Percentiles rank a stretch among this genome's conserved stretches.
These are phyloP conservation scores for Boletales sp. DNA, from an alignment of 768 basidiomycete genomes.

Conservation along the genomic window DNA sequence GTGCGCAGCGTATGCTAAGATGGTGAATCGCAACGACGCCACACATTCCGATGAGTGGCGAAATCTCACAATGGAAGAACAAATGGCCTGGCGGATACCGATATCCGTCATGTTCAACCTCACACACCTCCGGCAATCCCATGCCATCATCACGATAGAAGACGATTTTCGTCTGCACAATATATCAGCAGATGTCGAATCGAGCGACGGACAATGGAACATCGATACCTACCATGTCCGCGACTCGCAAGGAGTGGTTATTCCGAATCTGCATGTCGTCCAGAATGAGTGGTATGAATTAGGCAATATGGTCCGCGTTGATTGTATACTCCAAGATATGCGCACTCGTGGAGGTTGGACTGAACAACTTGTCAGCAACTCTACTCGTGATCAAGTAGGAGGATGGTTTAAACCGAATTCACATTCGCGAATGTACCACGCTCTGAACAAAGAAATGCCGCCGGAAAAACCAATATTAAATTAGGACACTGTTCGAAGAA, in stretches of 20 bases:
- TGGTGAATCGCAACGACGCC: constrained; percentile 46
- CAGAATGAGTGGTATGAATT: constrained; percentile 40
- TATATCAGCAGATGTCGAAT: constrained; percentile 31
- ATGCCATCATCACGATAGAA: constrained; percentile 37
- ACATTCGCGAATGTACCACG: constrained; percentile 14
- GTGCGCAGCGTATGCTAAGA: constrained; percentile 38
- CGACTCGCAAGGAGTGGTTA: constrained; percentile 9
- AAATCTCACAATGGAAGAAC: constrained; percentile 32
- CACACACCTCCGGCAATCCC: constrained; percentile 33
- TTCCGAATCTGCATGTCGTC: constrained; percentile 31
- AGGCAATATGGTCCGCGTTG: constrained; percentile 32
- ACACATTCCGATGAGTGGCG: constrained; percentile 39
- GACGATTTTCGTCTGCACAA: constrained; percentile 43
- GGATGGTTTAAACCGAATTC: constrained; percentile 14
- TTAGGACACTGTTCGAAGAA: constrained; percentile 22
- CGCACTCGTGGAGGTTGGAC: constrained; percentile 31
- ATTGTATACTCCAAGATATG: constrained; percentile 31
- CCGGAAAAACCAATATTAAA: constrained; percentile 8
- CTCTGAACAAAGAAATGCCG: constrained; percentile 12
- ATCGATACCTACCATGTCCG: constrained; percentile 31
- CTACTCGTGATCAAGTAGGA: constrained; percentile 16
- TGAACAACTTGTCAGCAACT: constrained; percentile 3
- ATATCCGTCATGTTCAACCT: constrained; percentile 42
- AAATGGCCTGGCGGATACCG: constrained; percentile 35
- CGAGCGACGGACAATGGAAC: constrained; percentile 36